Conservation (phyloP, 768 basidiomycete species). For the Phlegmacium glaucopus region DNA sequence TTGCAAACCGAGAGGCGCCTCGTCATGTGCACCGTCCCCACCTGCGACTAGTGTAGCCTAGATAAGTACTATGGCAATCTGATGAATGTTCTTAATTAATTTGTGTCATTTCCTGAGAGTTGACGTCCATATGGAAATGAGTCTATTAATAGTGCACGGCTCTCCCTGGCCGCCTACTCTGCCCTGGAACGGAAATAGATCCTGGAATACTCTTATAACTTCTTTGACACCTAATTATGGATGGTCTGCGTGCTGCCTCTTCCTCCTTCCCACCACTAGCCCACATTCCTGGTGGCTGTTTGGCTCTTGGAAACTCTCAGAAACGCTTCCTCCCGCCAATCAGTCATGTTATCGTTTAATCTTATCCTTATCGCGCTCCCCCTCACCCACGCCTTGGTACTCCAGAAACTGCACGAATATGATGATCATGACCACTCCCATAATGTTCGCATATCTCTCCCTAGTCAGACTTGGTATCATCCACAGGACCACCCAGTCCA, state of each 20-base stretch:
- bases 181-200: constrained; percentile 9
- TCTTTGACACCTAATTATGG: constrained; percentile 5
- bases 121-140: too few species aligned
- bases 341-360: constrained; percentile 19
- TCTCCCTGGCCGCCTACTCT: too few species aligned
- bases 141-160: constrained; percentile 12
- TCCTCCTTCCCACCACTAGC: constrained; percentile 2
- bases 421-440: constrained; percentile 31
- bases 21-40: constrained; percentile 33
- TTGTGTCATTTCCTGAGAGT: too few species aligned
- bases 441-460: constrained; percentile 25
- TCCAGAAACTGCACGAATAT: constrained; percentile 15
- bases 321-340: constrained; percentile 3
- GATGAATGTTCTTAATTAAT: too few species aligned
- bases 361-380: constrained; percentile 22
- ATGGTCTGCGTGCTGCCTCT: constrained; percentile 12
- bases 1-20: constrained; percentile 33
- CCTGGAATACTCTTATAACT: constrained; percentile 11
- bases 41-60: constrained; percentile 14
- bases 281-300: constrained; percentile 7
- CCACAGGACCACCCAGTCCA: constrained; percentile 55
- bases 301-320: neutral
- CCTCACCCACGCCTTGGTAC: constrained; percentile 18
- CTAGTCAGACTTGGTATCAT: constrained; percentile 56
- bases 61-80: neutral